phyloP scores from a whole-genome alignment of 805 yeast species.

The Pichia thaimueangensis region DNA sequence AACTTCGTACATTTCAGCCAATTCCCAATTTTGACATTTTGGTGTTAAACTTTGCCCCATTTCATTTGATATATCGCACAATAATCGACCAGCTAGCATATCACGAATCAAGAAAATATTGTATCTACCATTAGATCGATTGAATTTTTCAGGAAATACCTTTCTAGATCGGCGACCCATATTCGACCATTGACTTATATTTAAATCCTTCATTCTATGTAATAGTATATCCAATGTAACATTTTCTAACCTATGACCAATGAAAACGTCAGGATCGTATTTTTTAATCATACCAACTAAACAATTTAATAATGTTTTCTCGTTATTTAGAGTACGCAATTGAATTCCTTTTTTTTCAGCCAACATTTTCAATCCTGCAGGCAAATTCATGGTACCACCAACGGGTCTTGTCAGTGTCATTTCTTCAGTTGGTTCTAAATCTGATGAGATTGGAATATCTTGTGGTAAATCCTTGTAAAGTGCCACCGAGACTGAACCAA shows the following conservation, averaged over 20 bases:
- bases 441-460: constrained; percentile 66
- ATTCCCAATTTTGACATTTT: constrained; percentile 92
- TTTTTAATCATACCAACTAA: constrained; percentile 63
- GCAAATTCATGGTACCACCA: constrained; percentile 53
- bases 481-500: constrained; percentile 76
- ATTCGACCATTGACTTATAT: constrained; percentile 69
- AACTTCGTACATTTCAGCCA: constrained; percentile 82
- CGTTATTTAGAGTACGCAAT: constrained; percentile 61
- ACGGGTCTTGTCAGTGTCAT: constrained; percentile 78
- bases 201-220: constrained; percentile 71
- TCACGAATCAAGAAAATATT: constrained; percentile 50
- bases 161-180: constrained; percentile 78
- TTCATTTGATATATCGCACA: constrained; percentile 91
- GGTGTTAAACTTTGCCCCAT: constrained; percentile 89
- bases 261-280: constrained; percentile 84
- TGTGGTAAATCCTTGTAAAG: constrained; percentile 63
- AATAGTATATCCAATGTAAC: constrained; percentile 72
- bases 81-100: constrained; percentile 73
- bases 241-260: constrained; percentile 83
- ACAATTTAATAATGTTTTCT: constrained; percentile 66
- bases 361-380: constrained; percentile 64
- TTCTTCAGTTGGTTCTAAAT: constrained; percentile 50
- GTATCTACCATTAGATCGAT: constrained; percentile 45
- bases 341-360: constrained; percentile 49
- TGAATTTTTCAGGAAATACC: constrained; percentile 72